Evolutionary conservation across 2,329 filamentous ascomycete genomes (phyloP), one percentile per base, ranked within the genome.

Genomic region (Acephala macrosclerotiorum): DNA sequence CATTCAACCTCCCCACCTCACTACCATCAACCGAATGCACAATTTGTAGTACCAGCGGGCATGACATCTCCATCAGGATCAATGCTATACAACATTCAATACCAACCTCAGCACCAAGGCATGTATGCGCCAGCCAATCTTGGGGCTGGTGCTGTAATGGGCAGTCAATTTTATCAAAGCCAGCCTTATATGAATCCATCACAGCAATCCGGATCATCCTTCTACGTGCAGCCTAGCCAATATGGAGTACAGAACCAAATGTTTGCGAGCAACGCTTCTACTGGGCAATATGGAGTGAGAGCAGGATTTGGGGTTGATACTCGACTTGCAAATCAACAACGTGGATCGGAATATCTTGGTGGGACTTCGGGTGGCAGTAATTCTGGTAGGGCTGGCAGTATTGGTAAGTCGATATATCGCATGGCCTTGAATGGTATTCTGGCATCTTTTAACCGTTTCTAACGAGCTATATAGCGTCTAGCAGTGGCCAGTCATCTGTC

Each of bases 401-500:
- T 69, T 62, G 72, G 78, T 80, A 73, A 68, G 76, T 51, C 56
- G 11, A 26, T n/a, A 25, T 25, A 20, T 58, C 16, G 7, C 12
- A 45, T 22, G 38, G 12, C 4, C 11, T 8, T 40, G 14, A 25
- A 29, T 16, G 11, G 7, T 16, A 8, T 55, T n/a, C 2, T 14
- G 33, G 45, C 16, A 38, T 57, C 11, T 57, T 12, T 5, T 9
- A 14, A 25, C n/a, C 36, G 33, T 42, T 26, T n/a, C 8, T 49
- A 14, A 55, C 58, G 25, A 60, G 40, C 6, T 58, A 38, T 59
- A 18, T 51, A 80, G 79, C 70, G 63, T 72, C 75, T 5, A 70
- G 73, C 53, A 75, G 76, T 22, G 73, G 70, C 59, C 77, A 77
- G 60, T 79, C 79, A 33, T 81, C 79, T 16, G 74, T 83, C 49